Evolutionary conservation across 805 yeast genomes (phyloP), one percentile per base, ranked within the genome.

Genomic region (Wickerhamomyces bovis): DNA sequence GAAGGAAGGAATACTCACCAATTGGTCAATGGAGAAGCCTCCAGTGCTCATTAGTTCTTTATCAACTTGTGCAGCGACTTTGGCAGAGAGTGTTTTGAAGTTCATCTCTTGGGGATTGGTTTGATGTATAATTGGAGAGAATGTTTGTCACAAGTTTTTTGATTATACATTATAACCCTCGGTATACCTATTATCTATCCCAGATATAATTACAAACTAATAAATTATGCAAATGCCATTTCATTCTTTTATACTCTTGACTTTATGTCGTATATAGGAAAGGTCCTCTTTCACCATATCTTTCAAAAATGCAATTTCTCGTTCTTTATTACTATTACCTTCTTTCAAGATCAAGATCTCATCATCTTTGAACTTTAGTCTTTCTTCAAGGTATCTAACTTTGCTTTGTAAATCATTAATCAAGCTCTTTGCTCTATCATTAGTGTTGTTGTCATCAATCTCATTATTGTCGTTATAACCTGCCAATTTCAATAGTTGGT

Each of bases 31-130:
- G 23, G 92, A 81, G 67, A 82, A 88, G 1, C 88, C 94, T 2
- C 82, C 81, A 0, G 85, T 67, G 33, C 94, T 81, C 97, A 94
- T 92, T 49, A 92, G 73, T 58, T 90, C 96, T 51, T 76, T 73
- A 58, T 92, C 99, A 23, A 92, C 74, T 38, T 77, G 77, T 0
- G 92, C 83, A 0, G 98, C 98, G 2, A 67, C 42, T 40, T 71
- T 68, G 0, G 80, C 72, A 1, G 75, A 66, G 1, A 77, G 64
- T 3, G 70, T 69, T 62, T 70, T 71, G 50, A 72, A 63, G 3
- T 39, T 25, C 46, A 38, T 45, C 15, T n/a, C 11, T 13, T 9
- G 15, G 7, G 26, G 8, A 9, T 25, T 25, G 8, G 12, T 25
- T 33, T 33, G 36, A n/a, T n/a, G n/a, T n/a, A n/a, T n/a, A n/a